These are phyloP conservation scores for Pichia kudriavzevii DNA, from an alignment of 1,139 yeast genomes.

Conservation along the genomic window DNA sequence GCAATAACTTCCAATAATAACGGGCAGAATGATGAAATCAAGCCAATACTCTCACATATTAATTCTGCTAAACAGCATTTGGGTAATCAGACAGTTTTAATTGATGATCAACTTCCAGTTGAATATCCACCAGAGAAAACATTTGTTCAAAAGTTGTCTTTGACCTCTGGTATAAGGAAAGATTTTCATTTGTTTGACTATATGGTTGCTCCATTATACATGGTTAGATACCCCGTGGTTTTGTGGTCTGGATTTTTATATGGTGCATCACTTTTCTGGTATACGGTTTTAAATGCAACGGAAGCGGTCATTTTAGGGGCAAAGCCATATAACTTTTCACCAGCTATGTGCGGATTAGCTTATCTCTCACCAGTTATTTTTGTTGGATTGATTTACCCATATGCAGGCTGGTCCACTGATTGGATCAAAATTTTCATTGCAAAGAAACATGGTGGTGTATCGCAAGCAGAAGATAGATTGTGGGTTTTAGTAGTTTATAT, in stretches of 20 bases:
- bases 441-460: constrained; percentile 31
- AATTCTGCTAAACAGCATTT: constrained; percentile 7
- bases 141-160: constrained; percentile 29
- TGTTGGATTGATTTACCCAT: constrained; percentile 29
- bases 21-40: constrained; percentile 1
- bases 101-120: constrained; percentile 17
- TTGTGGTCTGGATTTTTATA: constrained; percentile 56
- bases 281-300: constrained; percentile 43
- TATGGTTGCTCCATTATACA: constrained; percentile 34
- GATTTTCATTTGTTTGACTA: constrained; percentile 30
- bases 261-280: constrained; percentile 56
- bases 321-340: constrained; percentile 36
- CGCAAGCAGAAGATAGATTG: constrained; percentile 36
- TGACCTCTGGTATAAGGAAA: constrained; percentile 29
- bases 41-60: constrained; percentile 3
- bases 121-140: constrained; percentile 28
- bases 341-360: constrained; percentile 36
- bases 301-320: constrained; percentile 31
- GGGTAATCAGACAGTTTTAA: constrained; percentile 22
- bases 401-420: constrained; percentile 34
- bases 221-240: constrained; percentile 46
- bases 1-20: constrained; percentile 19
- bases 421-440: constrained; percentile 33
- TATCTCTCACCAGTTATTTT: constrained; percentile 37
- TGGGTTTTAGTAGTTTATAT: constrained; percentile 32